Percentiles rank a stretch among this genome's conserved stretches.
Evolutionary conservation across 495 filamentous ascomycete genomes (phyloP).

Genomic region (Penicillium manginii): DNA sequence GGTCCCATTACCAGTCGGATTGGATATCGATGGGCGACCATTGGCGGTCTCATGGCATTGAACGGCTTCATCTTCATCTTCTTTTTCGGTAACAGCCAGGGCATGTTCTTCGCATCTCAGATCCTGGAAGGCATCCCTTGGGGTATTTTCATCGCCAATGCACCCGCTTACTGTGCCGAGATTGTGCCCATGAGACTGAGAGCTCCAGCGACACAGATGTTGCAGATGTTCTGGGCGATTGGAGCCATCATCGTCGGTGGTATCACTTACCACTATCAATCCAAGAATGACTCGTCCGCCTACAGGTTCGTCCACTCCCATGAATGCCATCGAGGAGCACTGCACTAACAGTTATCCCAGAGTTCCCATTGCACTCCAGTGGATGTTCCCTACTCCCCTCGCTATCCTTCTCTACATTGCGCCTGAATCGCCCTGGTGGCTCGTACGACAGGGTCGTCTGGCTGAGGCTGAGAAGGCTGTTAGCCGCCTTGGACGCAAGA

Average conservation of each 20-base stretch:
- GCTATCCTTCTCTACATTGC: conserved; percentile 46
- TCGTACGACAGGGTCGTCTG: conserved; percentile 46
- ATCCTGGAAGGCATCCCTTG: conserved; percentile 51
- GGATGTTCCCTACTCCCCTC: conserved; percentile 48
- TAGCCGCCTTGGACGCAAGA: conserved; percentile 37
- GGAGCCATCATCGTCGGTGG: conserved; percentile 49
- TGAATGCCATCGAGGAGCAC: conserved; percentile 32
- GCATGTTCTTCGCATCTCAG: conserved; percentile 48
- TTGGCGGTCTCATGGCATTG: conserved; percentile 44
- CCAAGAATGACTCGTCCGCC: conserved; percentile 34
- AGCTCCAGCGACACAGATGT: conserved; percentile 49
- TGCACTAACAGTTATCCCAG: conserved; percentile 31
- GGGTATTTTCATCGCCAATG: conserved; percentile 53
- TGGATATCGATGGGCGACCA: conserved; percentile 52
- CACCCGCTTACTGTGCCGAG: conserved; percentile 49
- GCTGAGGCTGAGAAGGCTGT: conserved; percentile 44
- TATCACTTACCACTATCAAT: conserved; percentile 47
- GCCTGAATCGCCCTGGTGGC: conserved; percentile 55
- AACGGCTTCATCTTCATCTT: conserved; percentile 53
- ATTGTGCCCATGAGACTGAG: conserved; percentile 29
- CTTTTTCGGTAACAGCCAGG: conserved; percentile 30
- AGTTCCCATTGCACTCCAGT: conserved; percentile 51
- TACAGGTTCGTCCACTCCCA: conserved; percentile 46
- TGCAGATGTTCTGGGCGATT: conserved; percentile 43
- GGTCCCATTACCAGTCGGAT: conserved; percentile 50